Evolutionary conservation across 768 basidiomycete species (phyloP), one percentile per base, ranked within the genome.

Genomic region (Phlebiopsis gigantea): DNA sequence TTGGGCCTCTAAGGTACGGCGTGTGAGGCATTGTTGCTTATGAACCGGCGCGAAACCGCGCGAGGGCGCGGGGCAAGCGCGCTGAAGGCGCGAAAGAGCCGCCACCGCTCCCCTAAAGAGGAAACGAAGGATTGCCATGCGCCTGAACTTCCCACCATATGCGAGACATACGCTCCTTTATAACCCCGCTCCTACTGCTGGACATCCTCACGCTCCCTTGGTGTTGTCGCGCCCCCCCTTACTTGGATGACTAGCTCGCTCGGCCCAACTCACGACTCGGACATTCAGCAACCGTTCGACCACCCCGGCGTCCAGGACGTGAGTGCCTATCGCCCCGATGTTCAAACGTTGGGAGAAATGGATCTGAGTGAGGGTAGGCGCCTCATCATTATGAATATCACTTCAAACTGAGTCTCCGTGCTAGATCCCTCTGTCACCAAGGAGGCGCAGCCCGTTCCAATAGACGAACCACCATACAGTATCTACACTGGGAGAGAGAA

Each of bases 401-500:
- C 12, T 39, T 39, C 12, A 39, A 4, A 39, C 8, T 29, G 28
- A 29, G 26, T 15, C 21, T 29, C 45, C 15, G 45, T 8, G 9
- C 21, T 25, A 46, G 45, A 46, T 8, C 22, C 19, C 17, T 5
- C 22, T 7, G 26, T 46, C 7, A 17, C 15, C 28, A 29, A 48
- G n/a, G 29, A 48, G 47, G 15, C 25, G n/a, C 12, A 14, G 29
- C 1, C 4, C 12, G 28, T 39, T 8, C 8, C 34, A 22, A 15
- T 19, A 15, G 34, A 51, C 31, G 50, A 41, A 21, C 62, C 58
- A 30, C 63, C 67, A 4, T 68, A 75, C 57, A 84, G 78, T 56
- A 73, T 83, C 44, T 88, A 80, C 62, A 78, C 79, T 0, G 62
- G 59, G 2, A 59, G 64, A 5, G 85, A 88, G 65, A 88, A 88